Evolutionary conservation across 257 asterid species (phyloP), one percentile per base, ranked within the genome.

Genomic region (Gynochthodes officinalis): DNA sequence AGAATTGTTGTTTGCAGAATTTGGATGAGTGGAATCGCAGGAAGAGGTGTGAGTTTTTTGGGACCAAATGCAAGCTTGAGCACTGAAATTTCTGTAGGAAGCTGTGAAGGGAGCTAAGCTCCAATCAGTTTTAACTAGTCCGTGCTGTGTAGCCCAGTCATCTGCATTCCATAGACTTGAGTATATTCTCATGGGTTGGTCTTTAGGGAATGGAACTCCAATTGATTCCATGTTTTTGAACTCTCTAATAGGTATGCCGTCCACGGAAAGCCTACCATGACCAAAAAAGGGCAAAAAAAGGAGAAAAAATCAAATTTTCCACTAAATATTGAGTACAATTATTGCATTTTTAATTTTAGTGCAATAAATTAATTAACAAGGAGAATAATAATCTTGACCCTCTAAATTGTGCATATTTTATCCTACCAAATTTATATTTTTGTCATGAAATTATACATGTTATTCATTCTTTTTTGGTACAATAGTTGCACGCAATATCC

Each of bases 161-260:
- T 91, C 97, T 0, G 96, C 97, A 15, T 91, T 83, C 96, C 97
- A 91, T 12, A 91, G 42, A 68, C 96, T 89, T 0, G 96, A 89
- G 46, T 88, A 84, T 23, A 91, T 76, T 73, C 95, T 85, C 97
- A 89, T 91, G 0, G 97, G 91, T 71, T 89, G 96, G 15, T 80
- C 73, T 66, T 81, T 85, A 0, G 80, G 93, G 74, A 16, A 91
- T 13, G 97, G 85, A 7, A 91, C 84, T 0, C 95, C 88, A 10
- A 74, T 4, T 18, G 70, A 64, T 62, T 86, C 96, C 43, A 77
- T 63, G 63, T 91, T 91, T 70, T 67, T 91, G 89, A 83, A 91
- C 37, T 91, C 95, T 75, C 96, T 82, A 37, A 90, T 84, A 0
- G 96, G 92, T 40, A 74, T 61, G 18, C 78, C 81, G 37, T 90